Evolutionary conservation across 495 filamentous ascomycete species (phyloP).

Genomic region (Evernia prunastri): DNA sequence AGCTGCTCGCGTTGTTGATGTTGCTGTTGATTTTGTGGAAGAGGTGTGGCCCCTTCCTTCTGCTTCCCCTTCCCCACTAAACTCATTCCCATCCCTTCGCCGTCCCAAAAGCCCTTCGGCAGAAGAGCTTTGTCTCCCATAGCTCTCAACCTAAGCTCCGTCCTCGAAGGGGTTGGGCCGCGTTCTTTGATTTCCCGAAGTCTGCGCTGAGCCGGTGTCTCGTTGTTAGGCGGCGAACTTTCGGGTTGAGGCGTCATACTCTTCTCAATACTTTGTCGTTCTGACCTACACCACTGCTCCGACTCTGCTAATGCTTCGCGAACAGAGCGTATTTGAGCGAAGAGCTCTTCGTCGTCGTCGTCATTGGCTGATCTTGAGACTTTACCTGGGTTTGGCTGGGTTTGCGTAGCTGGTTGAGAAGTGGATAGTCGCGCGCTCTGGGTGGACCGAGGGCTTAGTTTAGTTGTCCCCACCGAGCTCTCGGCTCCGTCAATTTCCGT

Average conservation of each 20-base stretch:
- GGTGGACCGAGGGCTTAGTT: neutral
- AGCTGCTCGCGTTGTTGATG: neutral
- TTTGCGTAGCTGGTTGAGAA: neutral
- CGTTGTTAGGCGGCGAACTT: neutral
- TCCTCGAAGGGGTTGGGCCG: constrained; percentile 23
- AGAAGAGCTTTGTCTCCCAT: constrained; percentile 20
- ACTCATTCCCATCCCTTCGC: constrained; percentile 2
- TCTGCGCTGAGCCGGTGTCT: constrained; percentile 18
- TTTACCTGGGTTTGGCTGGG: neutral
- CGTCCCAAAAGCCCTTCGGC: constrained; percentile 21
- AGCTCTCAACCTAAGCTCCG: constrained; percentile 19
- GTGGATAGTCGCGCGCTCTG: neutral
- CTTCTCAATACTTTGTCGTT: constrained; percentile 23
- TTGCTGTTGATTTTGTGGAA: neutral
- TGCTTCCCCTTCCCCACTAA: neutral
- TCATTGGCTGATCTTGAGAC: neutral
- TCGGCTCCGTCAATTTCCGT: constrained; percentile 10
- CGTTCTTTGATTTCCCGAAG: constrained; percentile 18
- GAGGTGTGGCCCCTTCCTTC: neutral
- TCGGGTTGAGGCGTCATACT: constrained; percentile 16
- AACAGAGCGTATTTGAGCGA: constrained; percentile 25
- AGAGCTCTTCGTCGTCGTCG: constrained; percentile 26
- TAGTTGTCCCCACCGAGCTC: neutral
- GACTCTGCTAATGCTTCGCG: constrained; percentile 26
- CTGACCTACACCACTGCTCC: constrained; percentile 24